Base-by-base conservation (phyloP, 2,329 filamentous ascomycete species). In the Pleurostoma richardsiae region DNA sequence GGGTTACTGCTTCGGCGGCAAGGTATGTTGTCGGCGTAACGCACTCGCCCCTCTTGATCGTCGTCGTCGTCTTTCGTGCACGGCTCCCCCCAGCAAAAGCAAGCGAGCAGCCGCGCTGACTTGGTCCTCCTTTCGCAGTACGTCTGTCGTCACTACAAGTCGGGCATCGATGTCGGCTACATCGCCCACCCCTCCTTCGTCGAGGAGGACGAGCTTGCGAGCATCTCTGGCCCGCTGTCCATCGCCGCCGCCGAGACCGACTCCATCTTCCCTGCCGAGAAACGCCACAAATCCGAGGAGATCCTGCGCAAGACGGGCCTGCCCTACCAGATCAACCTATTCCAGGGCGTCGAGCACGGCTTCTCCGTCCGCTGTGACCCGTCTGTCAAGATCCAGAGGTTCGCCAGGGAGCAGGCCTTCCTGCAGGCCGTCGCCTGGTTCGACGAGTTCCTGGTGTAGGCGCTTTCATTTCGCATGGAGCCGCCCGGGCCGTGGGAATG, bases 351-450 rank as follows among this genome's bases (percentile, higher is more conserved):
- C 30, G 66, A 68, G 46, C 89, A 95, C 64, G 89, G 89, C 0
- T 95, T 94, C 58, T 74, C 83, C 6, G 83, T 90, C 3, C 79
- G 88, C 46, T 75, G 73, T 29, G 86, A 94, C 60, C 49, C 76
- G 30, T 74, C 58, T 50, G 74, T 82, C 52, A 76, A 74, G 62
- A 53, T 70, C 41, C 64, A 79, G 59, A 82, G 77, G 63, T 92
- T 78, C 57, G 84, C 86, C 36, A 91, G 89, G 76, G 87, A 95
- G 68, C 81, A 86, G 67, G 88, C 89, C 4, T 94, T 94, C 62
- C 59, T 75, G 53, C 89, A 94, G 73, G 88, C 88, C 33, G 73
- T 90, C 44, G 63, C 72, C 44, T 95, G 89, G 89, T 90, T 95
- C 55, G 77, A 87, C 54, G 72, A 82, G 64, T 73, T 77, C 62